Percentiles rank a stretch among this genome's conserved stretches.
Evolutionary conservation across 345 rosid species (phyloP).

Genomic region (Conringia planisiliqua): DNA sequence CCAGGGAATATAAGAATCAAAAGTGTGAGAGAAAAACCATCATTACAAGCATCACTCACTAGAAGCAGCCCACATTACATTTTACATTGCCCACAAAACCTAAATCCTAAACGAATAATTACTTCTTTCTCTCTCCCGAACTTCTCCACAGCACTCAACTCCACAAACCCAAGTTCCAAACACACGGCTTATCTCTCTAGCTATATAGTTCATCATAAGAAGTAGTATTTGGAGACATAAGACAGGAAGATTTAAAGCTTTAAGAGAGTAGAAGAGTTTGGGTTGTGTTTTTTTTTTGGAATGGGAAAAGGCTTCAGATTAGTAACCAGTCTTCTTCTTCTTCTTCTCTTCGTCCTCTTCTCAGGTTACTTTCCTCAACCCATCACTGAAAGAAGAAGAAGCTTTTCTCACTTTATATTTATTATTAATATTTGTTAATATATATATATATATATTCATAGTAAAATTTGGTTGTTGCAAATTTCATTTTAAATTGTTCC

Average conservation of each 20-base stretch:
- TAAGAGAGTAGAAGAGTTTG: not conserved
- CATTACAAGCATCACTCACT: constrained; percentile 33
- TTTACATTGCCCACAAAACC: constrained; percentile 22
- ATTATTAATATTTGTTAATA: not conserved
- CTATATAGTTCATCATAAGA: not conserved
- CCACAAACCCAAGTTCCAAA: constrained; percentile 7
- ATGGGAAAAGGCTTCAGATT: constrained; percentile 29
- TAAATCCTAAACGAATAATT: constrained; percentile 27
- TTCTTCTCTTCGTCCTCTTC: constrained; percentile 20
- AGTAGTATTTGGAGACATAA: not conserved
- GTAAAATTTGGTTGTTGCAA: not conserved
- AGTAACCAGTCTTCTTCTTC: constrained; percentile 25
- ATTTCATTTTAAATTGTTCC: not conserved
- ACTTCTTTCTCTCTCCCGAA: not conserved
- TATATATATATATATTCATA: not conserved
- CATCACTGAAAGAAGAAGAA: constrained; percentile 6
- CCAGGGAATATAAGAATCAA: constrained; percentile 24
- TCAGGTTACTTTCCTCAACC: constrained; percentile 29
- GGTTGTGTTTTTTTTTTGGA: constrained; percentile 14
- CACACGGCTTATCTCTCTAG: not conserved
- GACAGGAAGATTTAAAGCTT: not conserved
- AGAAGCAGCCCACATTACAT: constrained; percentile 31
- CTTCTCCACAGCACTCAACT: not conserved
- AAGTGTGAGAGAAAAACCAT: constrained; percentile 27
- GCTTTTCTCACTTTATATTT: not conserved